Evolutionary conservation across 2,329 filamentous ascomycete species (phyloP), one percentile per base, ranked within the genome.

Genomic region (Diaporthe sp.): DNA sequence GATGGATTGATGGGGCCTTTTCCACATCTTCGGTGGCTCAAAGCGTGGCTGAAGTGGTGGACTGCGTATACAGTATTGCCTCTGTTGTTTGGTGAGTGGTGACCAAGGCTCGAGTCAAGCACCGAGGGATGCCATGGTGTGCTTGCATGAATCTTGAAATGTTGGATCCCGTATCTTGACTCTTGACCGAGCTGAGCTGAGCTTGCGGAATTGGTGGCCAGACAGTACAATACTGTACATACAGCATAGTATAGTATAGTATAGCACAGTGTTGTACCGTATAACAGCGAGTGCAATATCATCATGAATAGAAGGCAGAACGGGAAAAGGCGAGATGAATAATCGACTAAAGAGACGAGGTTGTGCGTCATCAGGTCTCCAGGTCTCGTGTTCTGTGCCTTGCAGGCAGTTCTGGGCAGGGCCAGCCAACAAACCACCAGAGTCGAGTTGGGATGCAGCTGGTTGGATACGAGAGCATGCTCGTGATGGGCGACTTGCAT

Each of bases 111-210:
- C 30, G 63, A 39, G 63, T 68, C 63, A 53, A 37, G 39, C 32
- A 50, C 30, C 44, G 61, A 37, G 61, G 30, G 12, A 13, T 25
- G 30, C 61, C 61, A 53, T 39, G 44, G n/a, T 68, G n/a, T 68
- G 63, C 32, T 68, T 53, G 63, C 63, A 68, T 51, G 63, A 68
- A 68, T 68, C 15, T 39, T 51, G 61, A 35, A 50, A 32, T 35
- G 3, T 10, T 39, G 37, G n/a, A 27, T 10, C 39, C 17, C 25
- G 61, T 27, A 25, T 50, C 27, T 44, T 66, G 61, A 50, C 44
- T 66, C 27, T 51, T 66, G 44, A 53, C 63, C 63, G 63, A 68
- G 32, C 44, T 15, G n/a, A n/a, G n/a, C n/a, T n/a, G n/a, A n/a
- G n/a, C n/a, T n/a, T n/a, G n/a, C n/a, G n/a, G n/a, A n/a, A n/a